Evolutionary conservation across 306 rosid genomes (phyloP), one percentile per base, ranked within the genome.

Genomic region (Fagus sylvatica): DNA sequence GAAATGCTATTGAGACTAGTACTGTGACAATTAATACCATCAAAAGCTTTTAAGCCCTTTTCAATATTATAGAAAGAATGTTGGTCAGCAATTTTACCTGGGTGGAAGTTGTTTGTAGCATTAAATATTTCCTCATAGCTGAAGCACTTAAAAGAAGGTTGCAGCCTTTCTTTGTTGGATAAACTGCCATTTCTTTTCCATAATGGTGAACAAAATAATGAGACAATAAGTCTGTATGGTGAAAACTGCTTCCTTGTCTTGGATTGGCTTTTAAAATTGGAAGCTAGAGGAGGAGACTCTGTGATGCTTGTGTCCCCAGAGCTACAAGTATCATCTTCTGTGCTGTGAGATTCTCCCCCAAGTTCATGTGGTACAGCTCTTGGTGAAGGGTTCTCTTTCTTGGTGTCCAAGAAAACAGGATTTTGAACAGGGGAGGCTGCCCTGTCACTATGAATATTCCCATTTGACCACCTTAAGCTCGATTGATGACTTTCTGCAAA

Each of bases 121-220:
- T 75, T 84, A 79, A 81, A 79, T 74, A 95, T 88, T 53, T 86
- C 90, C 73, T 87, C 81, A 74, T 81, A 88, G 87, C 87, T 95
- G 89, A 90, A 92, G 89, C 98, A 95, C 76, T 85, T 89, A 43
- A 95, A 75, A 64, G 86, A 72, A 53, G 98, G 97, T 66, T 89
- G 88, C 66, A 1, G 60, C 16, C 68, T 84, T 77, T 87, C 85
- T 69, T 76, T 82, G 46, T 73, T 78, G 57, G 88, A 84, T 12
- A 49, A 71, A 53, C 70, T 76, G 12, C 40, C 53, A 46, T 69
- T 79, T 73, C 72, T 86, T 79, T 88, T 89, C 86, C 93, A 79
- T 43, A 95, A 88, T 36, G 97, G 96, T 13, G 96, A 89, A 42
- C 92, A 87, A 43, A 95, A 84, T 67, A 92, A 72, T 33, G 98